Evolutionary conservation across 768 basidiomycete species (phyloP).

Genomic region (Fistulinella prunicolor): DNA sequence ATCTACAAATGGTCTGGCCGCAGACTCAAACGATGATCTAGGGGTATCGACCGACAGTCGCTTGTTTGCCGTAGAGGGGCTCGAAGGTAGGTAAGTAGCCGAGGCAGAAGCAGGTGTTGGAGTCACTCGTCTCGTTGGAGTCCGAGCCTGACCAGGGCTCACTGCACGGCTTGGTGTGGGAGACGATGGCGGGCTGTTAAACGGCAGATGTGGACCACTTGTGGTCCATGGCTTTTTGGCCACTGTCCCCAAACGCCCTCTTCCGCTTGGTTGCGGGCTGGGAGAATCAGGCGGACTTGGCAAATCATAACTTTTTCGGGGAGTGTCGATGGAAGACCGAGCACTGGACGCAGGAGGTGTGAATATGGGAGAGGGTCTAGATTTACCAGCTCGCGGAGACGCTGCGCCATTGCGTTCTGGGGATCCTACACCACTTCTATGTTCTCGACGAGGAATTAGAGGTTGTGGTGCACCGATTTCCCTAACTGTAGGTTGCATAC

Average conservation of each 20-base stretch:
- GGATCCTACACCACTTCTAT: slow-evolving; percentile 19
- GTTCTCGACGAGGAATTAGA: slow-evolving; percentile 34
- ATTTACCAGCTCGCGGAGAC: slow-evolving; percentile 31
- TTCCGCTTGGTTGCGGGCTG: slow-evolving; percentile 39
- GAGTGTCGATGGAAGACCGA: slow-evolving; percentile 35
- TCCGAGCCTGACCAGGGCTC: slow-evolving; percentile 44
- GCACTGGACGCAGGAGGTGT: slow-evolving; percentile 25
- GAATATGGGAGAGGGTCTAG: slow-evolving; percentile 33
- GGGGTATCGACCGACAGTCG: slow-evolving; percentile 25
- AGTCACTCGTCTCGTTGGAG: slow-evolving; percentile 40
- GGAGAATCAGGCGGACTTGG: slow-evolving; percentile 49
- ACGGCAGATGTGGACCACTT: slow-evolving; percentile 42
- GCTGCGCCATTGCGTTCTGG: slow-evolving; percentile 31
- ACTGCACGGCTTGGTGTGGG: slow-evolving; percentile 37
- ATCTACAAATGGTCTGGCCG: slow-evolving; percentile 26
- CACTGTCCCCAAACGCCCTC: slow-evolving; percentile 33
- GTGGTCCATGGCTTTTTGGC: slow-evolving; percentile 37
- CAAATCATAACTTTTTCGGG: slow-evolving; percentile 37
- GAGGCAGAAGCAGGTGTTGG: slow-evolving; percentile 46
- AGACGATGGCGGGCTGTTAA: slow-evolving; percentile 37
- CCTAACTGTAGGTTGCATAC: slow-evolving; percentile 30
- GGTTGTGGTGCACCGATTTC: slow-evolving; percentile 43
- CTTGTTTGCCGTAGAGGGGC: slow-evolving; percentile 27
- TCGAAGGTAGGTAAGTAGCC: slow-evolving; percentile 48
- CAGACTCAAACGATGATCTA: slow-evolving; percentile 14